Conservation (phyloP, 768 basidiomycete species). For the Mycena indigotica region DNA sequence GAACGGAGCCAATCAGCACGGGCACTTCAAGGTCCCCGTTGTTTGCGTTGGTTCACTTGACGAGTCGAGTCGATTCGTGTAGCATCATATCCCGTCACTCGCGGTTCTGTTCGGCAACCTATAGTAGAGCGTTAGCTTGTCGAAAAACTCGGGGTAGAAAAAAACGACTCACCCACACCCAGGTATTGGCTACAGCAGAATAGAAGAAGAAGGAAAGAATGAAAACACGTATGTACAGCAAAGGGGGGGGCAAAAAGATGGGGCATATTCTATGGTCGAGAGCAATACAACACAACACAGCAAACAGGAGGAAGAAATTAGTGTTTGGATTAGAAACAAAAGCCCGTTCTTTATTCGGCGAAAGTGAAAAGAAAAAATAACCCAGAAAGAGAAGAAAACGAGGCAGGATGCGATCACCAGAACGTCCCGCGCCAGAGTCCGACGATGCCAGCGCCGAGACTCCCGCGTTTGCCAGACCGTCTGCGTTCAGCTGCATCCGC, state of each 20-base stretch:
- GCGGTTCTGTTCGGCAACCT: no score
- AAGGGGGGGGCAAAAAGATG: not conserved
- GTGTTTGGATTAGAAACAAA: no score
- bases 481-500: not conserved
- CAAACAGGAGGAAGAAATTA: no score
- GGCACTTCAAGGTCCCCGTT: no score
- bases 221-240: not conserved
- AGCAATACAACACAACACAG: no score
- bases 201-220: not conserved
- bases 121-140: not conserved
- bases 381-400: no score
- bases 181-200: not conserved
- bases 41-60: no score
- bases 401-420: conserved; percentile 10
- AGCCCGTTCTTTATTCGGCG: no score
- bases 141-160: not conserved
- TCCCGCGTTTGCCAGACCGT: conserved; percentile 13
- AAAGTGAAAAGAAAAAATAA: not conserved
- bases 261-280: not conserved
- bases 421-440: conserved; percentile 20
- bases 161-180: not conserved
- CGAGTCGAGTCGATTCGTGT: no score
- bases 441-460: conserved; percentile 15
- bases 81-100: no score
- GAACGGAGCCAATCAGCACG: no score